Percentiles rank a stretch among this genome's conserved stretches.
Conservation (phyloP, 192 early-diverging fungal species). For the Coemansia umbellata region DNA sequence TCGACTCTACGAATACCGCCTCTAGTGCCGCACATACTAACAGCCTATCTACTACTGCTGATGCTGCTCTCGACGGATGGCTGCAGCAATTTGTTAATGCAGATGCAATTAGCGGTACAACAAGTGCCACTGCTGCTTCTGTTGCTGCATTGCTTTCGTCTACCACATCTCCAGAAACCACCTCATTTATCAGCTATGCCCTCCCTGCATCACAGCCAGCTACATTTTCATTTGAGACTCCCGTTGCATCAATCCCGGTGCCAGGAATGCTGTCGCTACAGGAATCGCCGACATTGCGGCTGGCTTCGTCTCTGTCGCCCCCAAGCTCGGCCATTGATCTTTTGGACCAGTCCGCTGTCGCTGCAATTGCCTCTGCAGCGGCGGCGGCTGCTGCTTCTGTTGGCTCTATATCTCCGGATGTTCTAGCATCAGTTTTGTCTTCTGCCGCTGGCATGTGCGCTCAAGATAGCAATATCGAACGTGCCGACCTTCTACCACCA, state of each 20-base stretch:
- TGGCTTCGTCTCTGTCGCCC: neutral
- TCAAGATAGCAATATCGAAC: neutral
- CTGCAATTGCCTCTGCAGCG: neutral
- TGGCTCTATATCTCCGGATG: conserved; percentile 10
- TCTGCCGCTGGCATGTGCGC: conserved; percentile 6
- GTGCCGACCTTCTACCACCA: neutral
- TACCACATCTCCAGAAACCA: neutral
- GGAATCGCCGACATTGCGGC: neutral
- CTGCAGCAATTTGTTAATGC: conserved; percentile 48
- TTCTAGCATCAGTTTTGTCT: conserved; percentile 18
- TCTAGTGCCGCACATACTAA: neutral
- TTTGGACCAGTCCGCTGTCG: conserved; percentile 2
- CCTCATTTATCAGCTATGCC: too few species aligned
- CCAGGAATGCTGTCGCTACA: neutral
- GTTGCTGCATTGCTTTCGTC: neutral
- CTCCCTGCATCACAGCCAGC: neutral
- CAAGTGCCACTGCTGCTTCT: neutral
- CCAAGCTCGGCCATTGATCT: neutral
- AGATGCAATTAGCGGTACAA: conserved; percentile 16
- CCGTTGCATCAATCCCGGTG: neutral
- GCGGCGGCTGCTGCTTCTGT: conserved; percentile 14
- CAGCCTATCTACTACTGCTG: conserved; percentile 8
- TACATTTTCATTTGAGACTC: neutral
- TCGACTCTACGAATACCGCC: neutral
- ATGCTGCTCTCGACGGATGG: conserved; percentile 37